Conservation (phyloP, 176 grass and related monocot species). For the Guadua angustifolia region DNA sequence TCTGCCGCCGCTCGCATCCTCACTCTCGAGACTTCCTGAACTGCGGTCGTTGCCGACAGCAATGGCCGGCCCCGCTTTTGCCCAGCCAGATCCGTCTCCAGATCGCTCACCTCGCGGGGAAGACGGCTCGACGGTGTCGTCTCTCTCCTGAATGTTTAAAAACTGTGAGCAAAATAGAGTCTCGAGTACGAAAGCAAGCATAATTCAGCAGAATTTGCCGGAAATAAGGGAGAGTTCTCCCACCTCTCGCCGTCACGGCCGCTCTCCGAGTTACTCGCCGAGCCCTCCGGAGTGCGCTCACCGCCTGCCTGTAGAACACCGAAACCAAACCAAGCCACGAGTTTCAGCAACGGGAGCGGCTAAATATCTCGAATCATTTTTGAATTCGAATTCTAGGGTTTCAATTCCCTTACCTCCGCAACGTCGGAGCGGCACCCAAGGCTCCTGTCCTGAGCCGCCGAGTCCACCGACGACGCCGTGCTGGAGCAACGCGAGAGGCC, state of each 20-base stretch:
- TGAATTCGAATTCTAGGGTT: slow-evolving; percentile 54
- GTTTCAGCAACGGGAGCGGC: slow-evolving; percentile 38
- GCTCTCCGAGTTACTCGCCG: slow-evolving; percentile 49
- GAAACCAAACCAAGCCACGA: not conserved
- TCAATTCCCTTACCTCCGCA: slow-evolving; percentile 55
- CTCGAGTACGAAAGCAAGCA: not conserved
- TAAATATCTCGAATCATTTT: slow-evolving; percentile 43
- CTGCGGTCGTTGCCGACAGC: not conserved
- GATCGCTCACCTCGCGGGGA: slow-evolving; percentile 55
- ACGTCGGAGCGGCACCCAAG: slow-evolving; percentile 47
- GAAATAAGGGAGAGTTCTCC: slow-evolving; percentile 29
- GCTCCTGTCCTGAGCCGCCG: slow-evolving; percentile 5
- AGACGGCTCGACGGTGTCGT: slow-evolving; percentile 56
- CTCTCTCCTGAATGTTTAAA: slow-evolving; percentile 60
- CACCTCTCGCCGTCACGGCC: slow-evolving; percentile 55
- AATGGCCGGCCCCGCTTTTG: slow-evolving; percentile 21
- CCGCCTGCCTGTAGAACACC: slow-evolving; percentile 43
- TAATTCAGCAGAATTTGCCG: slow-evolving; percentile 42
- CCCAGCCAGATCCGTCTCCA: slow-evolving; percentile 57
- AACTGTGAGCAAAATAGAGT: not conserved
- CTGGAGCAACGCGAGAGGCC: slow-evolving; percentile 67
- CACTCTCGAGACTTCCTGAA: not conserved
- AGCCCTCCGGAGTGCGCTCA: slow-evolving; percentile 46
- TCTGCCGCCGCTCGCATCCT: slow-evolving; percentile 54
- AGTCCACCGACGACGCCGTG: slow-evolving; percentile 51